Base-by-base conservation (phyloP, 139 green algal genomes). In the Micractinium conductrix region DNA sequence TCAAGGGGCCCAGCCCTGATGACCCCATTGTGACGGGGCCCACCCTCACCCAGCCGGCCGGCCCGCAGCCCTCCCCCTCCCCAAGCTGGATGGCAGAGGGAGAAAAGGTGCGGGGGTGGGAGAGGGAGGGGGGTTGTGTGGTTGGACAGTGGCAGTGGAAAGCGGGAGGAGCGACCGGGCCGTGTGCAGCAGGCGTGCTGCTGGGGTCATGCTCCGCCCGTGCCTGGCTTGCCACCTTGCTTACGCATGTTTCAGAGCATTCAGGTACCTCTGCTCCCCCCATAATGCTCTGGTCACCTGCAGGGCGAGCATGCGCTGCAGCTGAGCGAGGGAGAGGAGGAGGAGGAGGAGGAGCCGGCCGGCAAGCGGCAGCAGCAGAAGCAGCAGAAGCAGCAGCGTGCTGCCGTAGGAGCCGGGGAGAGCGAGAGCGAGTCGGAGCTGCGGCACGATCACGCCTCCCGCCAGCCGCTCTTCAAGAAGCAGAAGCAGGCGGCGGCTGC, bases 351-450 rank as follows among this genome's bases (percentile, higher is more conserved):
- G n/a, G n/a, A n/a, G n/a, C n/a, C n/a, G n/a, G n/a, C n/a, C n/a
- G n/a, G n/a, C n/a, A n/a, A n/a, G n/a, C n/a, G n/a, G n/a, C n/a
- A n/a, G n/a, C n/a, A n/a, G n/a, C n/a, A n/a, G n/a, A n/a, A n/a
- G n/a, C n/a, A n/a, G n/a, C n/a, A n/a, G n/a, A n/a, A n/a, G n/a
- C n/a, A n/a, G n/a, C n/a, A n/a, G n/a, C n/a, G n/a, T n/a, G n/a
- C n/a, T n/a, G n/a, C n/a, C n/a, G n/a, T n/a, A n/a, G n/a, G n/a
- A n/a, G n/a, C n/a, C n/a, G n/a, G n/a, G 12, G 65, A 44, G n/a
- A 82, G 76, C 58, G 55, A 72, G 58, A 82, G 76, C 55, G 58
- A 82, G 26, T 73, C 58, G 26, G 76, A 82, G 76, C 76, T 82
- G 24, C 76, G 14, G 4, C 76, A 82, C 58, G 76, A 82, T 58